Evolutionary conservation across 1,139 yeast genomes (phyloP).

Genomic region (Nematodospora anomalae): DNA sequence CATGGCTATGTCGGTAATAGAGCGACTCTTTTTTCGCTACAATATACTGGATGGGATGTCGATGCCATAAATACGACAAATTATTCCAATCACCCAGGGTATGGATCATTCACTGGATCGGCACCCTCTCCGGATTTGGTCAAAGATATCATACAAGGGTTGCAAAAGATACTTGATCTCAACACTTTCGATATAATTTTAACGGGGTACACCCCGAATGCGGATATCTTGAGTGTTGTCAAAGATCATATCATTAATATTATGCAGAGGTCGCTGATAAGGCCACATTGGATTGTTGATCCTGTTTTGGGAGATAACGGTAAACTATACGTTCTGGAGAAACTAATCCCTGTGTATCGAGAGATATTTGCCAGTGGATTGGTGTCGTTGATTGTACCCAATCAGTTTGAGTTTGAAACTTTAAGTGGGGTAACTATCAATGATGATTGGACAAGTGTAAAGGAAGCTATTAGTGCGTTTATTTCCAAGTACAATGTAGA

Average conservation of each 20-base stretch:
- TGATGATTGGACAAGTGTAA: slow-evolving; percentile 22
- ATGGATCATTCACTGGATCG: slow-evolving; percentile 38
- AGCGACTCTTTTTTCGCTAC: slow-evolving; percentile 45
- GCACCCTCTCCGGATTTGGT: slow-evolving; percentile 20
- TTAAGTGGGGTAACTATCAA: slow-evolving; percentile 25
- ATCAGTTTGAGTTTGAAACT: slow-evolving; percentile 42
- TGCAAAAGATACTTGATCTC: slow-evolving; percentile 24
- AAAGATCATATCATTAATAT: slow-evolving; percentile 35
- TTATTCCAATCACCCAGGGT: slow-evolving; percentile 47
- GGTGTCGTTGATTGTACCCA: slow-evolving; percentile 39
- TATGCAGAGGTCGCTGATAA: slow-evolving; percentile 8
- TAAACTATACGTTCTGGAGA: slow-evolving; percentile 34
- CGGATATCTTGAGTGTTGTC: slow-evolving; percentile 49
- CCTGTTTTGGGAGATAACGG: slow-evolving; percentile 47
- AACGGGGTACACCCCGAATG: slow-evolving; percentile 73
- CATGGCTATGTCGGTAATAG: slow-evolving; percentile 50
- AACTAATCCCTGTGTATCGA: slow-evolving; percentile 31
- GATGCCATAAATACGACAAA: slow-evolving; percentile 44
- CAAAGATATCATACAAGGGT: slow-evolving; percentile 24
- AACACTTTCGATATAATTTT: slow-evolving; percentile 57
- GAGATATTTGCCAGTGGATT: slow-evolving; percentile 26
- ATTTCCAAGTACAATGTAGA: slow-evolving; percentile 23
- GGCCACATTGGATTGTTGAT: slow-evolving; percentile 36
- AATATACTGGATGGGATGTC: slow-evolving; percentile 45
- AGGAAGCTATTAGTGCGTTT: slow-evolving; percentile 24